Evolutionary conservation across 306 rosid species (phyloP).

Genomic region (Corylus avellana): DNA sequence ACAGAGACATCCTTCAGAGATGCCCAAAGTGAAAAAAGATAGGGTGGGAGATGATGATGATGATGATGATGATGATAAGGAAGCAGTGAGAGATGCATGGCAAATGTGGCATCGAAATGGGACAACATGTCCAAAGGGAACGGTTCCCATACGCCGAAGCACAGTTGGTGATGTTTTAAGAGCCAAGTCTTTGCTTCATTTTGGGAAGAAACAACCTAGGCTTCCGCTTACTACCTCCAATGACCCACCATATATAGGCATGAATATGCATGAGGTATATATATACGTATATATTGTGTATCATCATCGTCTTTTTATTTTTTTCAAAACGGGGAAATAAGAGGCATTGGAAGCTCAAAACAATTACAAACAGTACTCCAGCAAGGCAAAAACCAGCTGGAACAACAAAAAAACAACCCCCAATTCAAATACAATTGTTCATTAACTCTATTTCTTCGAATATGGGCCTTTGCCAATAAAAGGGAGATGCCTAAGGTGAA

Average conservation of each 20-base stretch:
- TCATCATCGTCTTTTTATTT: too few species aligned
- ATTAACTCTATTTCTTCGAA: too few species aligned
- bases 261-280: slow-evolving; percentile 49
- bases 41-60: not conserved
- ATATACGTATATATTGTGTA: not conserved
- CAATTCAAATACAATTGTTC: too few species aligned
- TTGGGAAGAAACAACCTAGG: slow-evolving; percentile 64
- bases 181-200: slow-evolving; percentile 73
- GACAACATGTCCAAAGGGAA: slow-evolving; percentile 77
- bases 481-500: too few species aligned
- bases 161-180: slow-evolving; percentile 25
- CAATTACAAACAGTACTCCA: too few species aligned
- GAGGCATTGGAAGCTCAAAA: too few species aligned
- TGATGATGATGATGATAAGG: not conserved
- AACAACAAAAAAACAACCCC: too few species aligned
- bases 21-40: slow-evolving; percentile 48
- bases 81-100: slow-evolving; percentile 29
- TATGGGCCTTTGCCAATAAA: too few species aligned
- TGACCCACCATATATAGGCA: slow-evolving; percentile 26
- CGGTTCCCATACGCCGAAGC: slow-evolving; percentile 79
- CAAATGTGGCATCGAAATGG: slow-evolving; percentile 91
- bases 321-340: too few species aligned
- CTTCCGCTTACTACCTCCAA: slow-evolving; percentile 26
- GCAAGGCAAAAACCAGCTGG: too few species aligned
- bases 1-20: slow-evolving; percentile 60